Base-by-base conservation (phyloP, 345 rosid species). In the Hibiscus syriacus region DNA sequence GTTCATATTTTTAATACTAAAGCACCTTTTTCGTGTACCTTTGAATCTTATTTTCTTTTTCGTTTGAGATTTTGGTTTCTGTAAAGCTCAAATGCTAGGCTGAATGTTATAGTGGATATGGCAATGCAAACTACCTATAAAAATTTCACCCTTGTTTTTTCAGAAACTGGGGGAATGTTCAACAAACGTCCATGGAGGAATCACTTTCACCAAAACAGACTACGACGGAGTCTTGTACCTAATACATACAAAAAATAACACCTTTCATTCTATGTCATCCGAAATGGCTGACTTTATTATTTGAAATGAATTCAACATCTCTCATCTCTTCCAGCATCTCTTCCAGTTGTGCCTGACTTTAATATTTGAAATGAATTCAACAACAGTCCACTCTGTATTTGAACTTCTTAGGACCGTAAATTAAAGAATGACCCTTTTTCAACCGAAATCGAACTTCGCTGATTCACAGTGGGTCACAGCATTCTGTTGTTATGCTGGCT, bases 371-470 rank as follows among this genome's bases (percentile, higher is more conserved):
- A 61, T 36, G 48, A 41, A 62, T 6, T 6, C 32, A 55, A 52
- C 23, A 58, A 65, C n/a, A 14, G 71, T 59, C 64, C 69, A 52
- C 34, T 55, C 3, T 39, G 64, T 53, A 69, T 65, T 66, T 34
- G 14, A 29, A 53, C 34, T 23, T 55, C 67, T 53, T 59, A 54
- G 52, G 74, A 59, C 82, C 79, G 69, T 67, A 76, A 84, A 82
- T 84, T 78, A 86, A 82, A 75, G 85, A 82, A 82, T 82, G 55
- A 78, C 66, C 66, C 26, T 69, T 63, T 46, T 39, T 5, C 53
- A 61, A 60, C 22, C 19, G n/a, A n/a, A n/a, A n/a, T n/a, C n/a
- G n/a, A n/a, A n/a, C n/a, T n/a, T n/a, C n/a, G n/a, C 6, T 14
- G 62, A n/a, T 22, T 49, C 57, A 4, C 34, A 29, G 23, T 52